These are phyloP conservation scores for Verbena officinalis DNA, from an alignment of 257 asterid species.

Conservation along the genomic window DNA sequence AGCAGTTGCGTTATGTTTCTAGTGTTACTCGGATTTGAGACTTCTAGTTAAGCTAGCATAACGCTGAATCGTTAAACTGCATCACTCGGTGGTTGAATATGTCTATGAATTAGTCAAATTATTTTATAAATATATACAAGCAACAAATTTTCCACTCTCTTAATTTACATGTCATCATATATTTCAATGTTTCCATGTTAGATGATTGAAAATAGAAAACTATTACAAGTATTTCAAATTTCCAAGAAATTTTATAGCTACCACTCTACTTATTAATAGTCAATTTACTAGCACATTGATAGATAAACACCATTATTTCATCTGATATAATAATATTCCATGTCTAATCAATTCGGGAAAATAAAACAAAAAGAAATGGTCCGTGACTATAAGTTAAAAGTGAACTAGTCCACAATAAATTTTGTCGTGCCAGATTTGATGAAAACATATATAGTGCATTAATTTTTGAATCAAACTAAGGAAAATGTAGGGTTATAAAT, in stretches of 20 bases:
- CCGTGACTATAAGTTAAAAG: neutral
- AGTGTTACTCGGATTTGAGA: too few relatives aligned
- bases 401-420: neutral
- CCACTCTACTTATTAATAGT: neutral
- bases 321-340: neutral
- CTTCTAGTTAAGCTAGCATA: too few relatives aligned
- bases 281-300: conserved; percentile 4
- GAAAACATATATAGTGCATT: neutral
- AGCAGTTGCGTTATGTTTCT: too few relatives aligned
- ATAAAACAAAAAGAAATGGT: conserved; percentile 1
- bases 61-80: too few relatives aligned
- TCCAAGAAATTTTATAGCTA: neutral
- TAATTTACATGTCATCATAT: too few relatives aligned
- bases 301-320: conserved; percentile 11
- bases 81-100: too few relatives aligned
- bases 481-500: neutral
- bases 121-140: too few relatives aligned
- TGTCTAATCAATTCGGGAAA: conserved; percentile 20
- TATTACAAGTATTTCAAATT: neutral
- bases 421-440: conserved; percentile 16
- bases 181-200: too few relatives aligned
- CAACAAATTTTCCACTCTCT: too few relatives aligned
- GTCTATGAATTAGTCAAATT: too few relatives aligned
- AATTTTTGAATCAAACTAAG: neutral
- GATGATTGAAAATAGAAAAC: too few relatives aligned